phyloP scores from a whole-genome alignment of 2,329 filamentous ascomycete genomes.

The Grosmannia serpens region DNA sequence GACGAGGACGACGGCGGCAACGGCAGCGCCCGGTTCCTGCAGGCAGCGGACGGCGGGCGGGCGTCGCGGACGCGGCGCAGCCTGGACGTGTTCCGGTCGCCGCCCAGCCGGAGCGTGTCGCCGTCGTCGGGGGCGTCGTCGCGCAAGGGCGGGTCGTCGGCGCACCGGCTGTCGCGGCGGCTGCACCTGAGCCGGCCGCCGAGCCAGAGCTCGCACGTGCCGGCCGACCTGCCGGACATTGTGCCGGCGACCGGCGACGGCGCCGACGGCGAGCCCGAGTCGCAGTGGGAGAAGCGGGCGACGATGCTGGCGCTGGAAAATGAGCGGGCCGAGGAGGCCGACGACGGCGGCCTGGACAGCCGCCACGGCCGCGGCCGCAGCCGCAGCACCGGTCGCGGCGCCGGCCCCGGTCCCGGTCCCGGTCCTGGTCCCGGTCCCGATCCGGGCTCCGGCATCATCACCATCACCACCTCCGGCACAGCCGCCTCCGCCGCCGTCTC shows the following conservation, averaged over 20 bases:
- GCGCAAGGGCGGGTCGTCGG: slow-evolving; percentile 18
- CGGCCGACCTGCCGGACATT: slow-evolving; percentile 69
- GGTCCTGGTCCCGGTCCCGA: neutral
- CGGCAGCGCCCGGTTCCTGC: slow-evolving; percentile 11
- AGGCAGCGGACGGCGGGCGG: slow-evolving; percentile 16
- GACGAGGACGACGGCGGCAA: slow-evolving; percentile 13
- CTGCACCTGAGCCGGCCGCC: slow-evolving; percentile 52
- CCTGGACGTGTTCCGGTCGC: slow-evolving; percentile 21
- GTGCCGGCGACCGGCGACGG: slow-evolving; percentile 16
- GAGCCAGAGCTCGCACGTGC: slow-evolving; percentile 61
- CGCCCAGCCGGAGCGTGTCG: slow-evolving; percentile 37
- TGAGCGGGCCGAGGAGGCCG: slow-evolving; percentile 17
- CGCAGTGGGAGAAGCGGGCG: slow-evolving; percentile 84
- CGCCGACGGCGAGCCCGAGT: slow-evolving; percentile 33
- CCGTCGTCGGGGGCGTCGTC: slow-evolving; percentile 20
- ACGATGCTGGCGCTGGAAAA: slow-evolving; percentile 69
- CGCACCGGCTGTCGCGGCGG: slow-evolving; percentile 52
- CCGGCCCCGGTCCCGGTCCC: neutral
- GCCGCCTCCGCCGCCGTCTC: slow-evolving; percentile 25
- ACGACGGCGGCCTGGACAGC: neutral
- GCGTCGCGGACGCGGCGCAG: slow-evolving; percentile 14
- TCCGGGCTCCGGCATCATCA: neutral
- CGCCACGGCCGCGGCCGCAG: neutral
- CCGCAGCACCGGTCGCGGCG: no score
- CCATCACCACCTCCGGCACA: slow-evolving; percentile 6